These are phyloP conservation scores for Sergeia podlipaevii DNA, from an alignment of 208 protist species.

Conservation along the genomic window DNA sequence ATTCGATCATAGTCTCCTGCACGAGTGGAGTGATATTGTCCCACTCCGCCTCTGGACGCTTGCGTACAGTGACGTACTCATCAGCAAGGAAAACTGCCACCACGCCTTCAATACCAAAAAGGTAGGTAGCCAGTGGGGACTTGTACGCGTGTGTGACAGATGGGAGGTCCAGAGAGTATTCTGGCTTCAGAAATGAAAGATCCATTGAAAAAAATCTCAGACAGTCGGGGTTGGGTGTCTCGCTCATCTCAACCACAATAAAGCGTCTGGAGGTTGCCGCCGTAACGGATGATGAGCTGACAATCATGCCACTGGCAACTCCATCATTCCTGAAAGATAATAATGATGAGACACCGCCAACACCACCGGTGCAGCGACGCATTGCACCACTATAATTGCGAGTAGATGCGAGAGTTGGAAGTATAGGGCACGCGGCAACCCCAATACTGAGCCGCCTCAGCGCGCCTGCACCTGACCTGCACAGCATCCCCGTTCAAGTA, in stretches of 20 bases:
- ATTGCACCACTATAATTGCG: too few species aligned
- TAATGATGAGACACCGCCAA: too few species aligned
- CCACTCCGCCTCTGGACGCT: slow-evolving; percentile 50
- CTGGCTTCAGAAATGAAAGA: slow-evolving; percentile 72
- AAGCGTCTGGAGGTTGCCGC: slow-evolving; percentile 18
- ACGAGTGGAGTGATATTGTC: slow-evolving; percentile 34
- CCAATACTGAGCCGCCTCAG: too few species aligned
- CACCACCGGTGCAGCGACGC: too few species aligned
- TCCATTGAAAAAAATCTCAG: slow-evolving; percentile 88
- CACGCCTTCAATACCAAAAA: slow-evolving; percentile 72
- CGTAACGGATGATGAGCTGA: too few species aligned
- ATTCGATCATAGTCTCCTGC: slow-evolving; percentile 65
- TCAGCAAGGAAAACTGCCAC: slow-evolving; percentile 71
- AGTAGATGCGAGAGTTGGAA: too few species aligned
- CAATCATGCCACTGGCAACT: too few species aligned
- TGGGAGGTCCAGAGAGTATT: slow-evolving; percentile 74
- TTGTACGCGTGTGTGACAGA: slow-evolving; percentile 58
- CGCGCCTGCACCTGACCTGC: too few species aligned
- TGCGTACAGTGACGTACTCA: slow-evolving; percentile 82
- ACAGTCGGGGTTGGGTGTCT: slow-evolving; percentile 84
- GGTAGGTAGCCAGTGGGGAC: slow-evolving; percentile 58
- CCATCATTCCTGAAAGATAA: too few species aligned
- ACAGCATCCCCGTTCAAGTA: too few species aligned
- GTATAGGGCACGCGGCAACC: too few species aligned
- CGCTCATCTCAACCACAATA: slow-evolving; percentile 72